phyloP scores from a whole-genome alignment of 495 filamentous ascomycete genomes.

The Aspergillus cavernicola region DNA sequence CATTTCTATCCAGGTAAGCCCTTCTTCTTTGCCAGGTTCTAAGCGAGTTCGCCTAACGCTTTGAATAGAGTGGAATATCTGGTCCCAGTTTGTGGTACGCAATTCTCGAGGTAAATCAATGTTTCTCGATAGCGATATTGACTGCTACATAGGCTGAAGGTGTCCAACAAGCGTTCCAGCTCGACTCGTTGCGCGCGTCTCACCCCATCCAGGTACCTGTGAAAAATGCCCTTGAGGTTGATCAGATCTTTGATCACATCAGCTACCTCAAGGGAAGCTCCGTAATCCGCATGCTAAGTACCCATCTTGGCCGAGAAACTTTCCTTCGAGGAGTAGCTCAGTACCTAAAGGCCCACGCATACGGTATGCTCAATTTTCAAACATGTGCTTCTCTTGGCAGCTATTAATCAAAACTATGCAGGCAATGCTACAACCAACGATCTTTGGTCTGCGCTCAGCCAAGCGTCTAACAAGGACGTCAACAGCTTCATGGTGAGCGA shows the following conservation, averaged over 20 bases:
- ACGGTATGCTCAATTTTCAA: constrained; percentile 40
- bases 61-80: constrained; percentile 77
- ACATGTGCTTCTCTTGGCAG: neutral
- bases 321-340: constrained; percentile 85
- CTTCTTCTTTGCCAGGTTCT: neutral
- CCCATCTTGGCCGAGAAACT: constrained; percentile 75
- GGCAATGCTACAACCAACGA: constrained; percentile 93
- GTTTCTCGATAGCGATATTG: constrained; percentile 23
- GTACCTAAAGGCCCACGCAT: constrained; percentile 84
- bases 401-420: constrained; percentile 16
- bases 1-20: constrained; percentile 73
- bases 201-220: constrained; percentile 96
- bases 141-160: constrained; percentile 66
- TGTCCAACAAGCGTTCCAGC: constrained; percentile 82
- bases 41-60: constrained; percentile 5
- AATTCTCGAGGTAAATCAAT: constrained; percentile 50
- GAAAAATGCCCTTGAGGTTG: constrained; percentile 82
- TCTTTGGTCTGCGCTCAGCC: constrained; percentile 84
- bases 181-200: constrained; percentile 84
- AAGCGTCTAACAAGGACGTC: constrained; percentile 86
- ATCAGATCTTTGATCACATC: constrained; percentile 95
- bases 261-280: constrained; percentile 95
- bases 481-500: constrained; percentile 71
- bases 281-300: constrained; percentile 89
- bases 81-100: constrained; percentile 87